phyloP scores from a whole-genome alignment of 345 rosid species.

The Lepidium africanum region DNA sequence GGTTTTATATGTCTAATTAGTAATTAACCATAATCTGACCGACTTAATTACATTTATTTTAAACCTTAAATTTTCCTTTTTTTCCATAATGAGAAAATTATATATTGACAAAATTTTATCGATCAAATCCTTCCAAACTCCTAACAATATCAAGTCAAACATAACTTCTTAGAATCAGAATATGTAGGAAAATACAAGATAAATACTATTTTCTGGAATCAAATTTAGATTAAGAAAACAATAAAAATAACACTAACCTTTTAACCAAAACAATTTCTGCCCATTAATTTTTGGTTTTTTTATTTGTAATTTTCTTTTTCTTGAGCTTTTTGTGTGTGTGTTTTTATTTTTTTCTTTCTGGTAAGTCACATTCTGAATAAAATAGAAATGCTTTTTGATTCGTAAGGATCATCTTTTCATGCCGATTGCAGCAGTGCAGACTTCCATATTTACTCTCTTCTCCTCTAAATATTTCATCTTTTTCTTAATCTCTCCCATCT shows the following conservation, averaged over 20 bases:
- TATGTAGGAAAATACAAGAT: no score
- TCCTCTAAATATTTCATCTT: background rate
- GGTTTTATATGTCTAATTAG: constrained; percentile 4
- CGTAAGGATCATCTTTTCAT: constrained; percentile 30
- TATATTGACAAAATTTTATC: no score
- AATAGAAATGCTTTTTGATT: constrained; percentile 24
- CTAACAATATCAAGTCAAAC: no score
- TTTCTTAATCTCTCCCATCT: background rate
- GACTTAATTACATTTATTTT: background rate
- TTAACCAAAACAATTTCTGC: no score
- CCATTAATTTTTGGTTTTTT: no score
- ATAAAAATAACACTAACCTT: no score
- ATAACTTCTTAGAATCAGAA: no score
- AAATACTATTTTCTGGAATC: no score
- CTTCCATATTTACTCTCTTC: constrained; percentile 17
- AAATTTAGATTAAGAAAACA: no score
- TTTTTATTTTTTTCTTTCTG: background rate
- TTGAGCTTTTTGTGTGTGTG: no score
- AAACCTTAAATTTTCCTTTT: background rate
- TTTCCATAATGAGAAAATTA: background rate
- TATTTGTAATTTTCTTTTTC: background rate
- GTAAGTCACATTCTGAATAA: constrained; percentile 27
- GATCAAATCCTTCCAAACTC: no score
- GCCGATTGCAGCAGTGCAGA: constrained; percentile 17
- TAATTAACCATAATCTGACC: background rate